Evolutionary conservation across 2,329 filamentous ascomycete genomes (phyloP).

Genomic region (Pyrenochaeta sp.): DNA sequence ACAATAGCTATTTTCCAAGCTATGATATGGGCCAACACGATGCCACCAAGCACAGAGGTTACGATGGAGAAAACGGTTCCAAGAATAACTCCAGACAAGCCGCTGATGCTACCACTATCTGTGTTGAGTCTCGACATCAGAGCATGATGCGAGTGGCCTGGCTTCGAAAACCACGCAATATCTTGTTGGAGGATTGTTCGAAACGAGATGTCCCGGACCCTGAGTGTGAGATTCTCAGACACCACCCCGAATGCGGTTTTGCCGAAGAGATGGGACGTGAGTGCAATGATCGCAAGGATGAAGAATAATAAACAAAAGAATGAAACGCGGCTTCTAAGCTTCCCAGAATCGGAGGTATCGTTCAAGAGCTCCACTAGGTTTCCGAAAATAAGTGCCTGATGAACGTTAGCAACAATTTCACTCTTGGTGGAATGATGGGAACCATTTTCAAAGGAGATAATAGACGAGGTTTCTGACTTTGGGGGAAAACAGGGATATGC

Average conservation of each 20-base stretch:
- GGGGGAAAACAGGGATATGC: too few species aligned
- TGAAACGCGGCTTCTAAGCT: slow-evolving; percentile 40
- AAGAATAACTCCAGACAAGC: slow-evolving; percentile 58
- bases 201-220: slow-evolving; percentile 56
- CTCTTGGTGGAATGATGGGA: too few species aligned
- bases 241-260: slow-evolving; percentile 59
- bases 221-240: slow-evolving; percentile 54
- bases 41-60: slow-evolving; percentile 56
- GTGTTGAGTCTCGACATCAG: slow-evolving; percentile 57
- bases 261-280: slow-evolving; percentile 53
- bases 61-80: slow-evolving; percentile 59
- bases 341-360: slow-evolving; percentile 21
- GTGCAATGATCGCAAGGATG: slow-evolving; percentile 59
- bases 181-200: slow-evolving; percentile 63
- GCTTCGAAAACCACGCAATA: slow-evolving; percentile 58
- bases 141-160: slow-evolving; percentile 52
- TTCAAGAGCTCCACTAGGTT: slow-evolving; percentile 41
- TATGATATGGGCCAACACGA: slow-evolving; percentile 56
- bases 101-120: slow-evolving; percentile 58
- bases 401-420: not conserved
- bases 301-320: slow-evolving; percentile 62
- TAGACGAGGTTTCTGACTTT: too few species aligned
- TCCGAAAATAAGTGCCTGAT: slow-evolving; percentile 35
- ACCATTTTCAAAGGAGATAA: too few species aligned
- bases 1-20: slow-evolving; percentile 62